Evolutionary conservation across 2,329 filamentous ascomycete species (phyloP).

Genomic region (Paraconiothyrium brasiliense): DNA sequence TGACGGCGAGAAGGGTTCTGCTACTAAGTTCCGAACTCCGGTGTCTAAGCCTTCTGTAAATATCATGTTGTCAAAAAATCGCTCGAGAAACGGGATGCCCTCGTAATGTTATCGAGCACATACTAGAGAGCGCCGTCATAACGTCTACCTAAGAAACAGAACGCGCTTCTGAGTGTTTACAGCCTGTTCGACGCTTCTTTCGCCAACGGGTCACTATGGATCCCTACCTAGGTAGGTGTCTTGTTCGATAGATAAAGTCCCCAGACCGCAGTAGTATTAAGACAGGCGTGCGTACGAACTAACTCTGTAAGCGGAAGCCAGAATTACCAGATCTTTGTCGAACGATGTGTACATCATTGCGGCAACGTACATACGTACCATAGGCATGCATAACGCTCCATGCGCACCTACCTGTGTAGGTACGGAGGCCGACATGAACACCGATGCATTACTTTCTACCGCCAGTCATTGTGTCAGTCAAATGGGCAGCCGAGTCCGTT

Average conservation of each 20-base stretch:
- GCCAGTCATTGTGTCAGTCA: too few species aligned
- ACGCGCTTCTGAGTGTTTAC: neutral
- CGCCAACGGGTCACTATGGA: too few species aligned
- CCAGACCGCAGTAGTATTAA: neutral
- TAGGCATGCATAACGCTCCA: too few species aligned
- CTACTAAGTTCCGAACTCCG: neutral
- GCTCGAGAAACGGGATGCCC: neutral
- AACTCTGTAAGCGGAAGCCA: neutral
- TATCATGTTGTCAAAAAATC: neutral
- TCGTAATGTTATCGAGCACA: neutral
- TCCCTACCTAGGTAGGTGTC: neutral
- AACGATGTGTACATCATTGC: neutral
- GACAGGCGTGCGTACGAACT: neutral
- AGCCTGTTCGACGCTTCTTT: neutral
- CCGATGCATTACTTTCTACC: too few species aligned
- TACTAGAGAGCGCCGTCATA: neutral
- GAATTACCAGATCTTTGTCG: neutral
- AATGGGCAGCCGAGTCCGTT: too few species aligned
- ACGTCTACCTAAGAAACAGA: neutral
- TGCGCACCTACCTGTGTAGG: too few species aligned
- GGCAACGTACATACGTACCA: too few species aligned
- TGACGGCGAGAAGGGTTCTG: constrained; percentile 35
- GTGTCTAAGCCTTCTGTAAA: neutral
- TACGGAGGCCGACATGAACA: too few species aligned
- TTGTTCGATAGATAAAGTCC: neutral